Base-by-base conservation (phyloP, 495 filamentous ascomycete species). In the Cercophora scortea region DNA sequence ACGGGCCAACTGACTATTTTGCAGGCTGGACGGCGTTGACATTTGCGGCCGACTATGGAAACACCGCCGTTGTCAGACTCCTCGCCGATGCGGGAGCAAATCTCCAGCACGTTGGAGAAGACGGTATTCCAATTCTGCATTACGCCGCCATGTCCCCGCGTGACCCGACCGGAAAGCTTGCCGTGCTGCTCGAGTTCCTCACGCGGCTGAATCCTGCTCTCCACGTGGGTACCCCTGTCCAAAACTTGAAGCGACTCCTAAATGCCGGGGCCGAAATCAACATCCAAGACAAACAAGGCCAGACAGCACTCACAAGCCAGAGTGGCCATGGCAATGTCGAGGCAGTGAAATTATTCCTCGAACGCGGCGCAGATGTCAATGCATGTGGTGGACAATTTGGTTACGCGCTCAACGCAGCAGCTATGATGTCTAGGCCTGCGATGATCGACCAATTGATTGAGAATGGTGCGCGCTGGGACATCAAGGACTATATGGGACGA, bases 201-300 rank as follows among this genome's bases (percentile, higher is more conserved):
- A 18, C 47, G 13, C 32, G 47, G 15, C 47, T 49, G 10, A 17
- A 49, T 12, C 47, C 47, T 7, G 47, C 47, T 17, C 47, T 49
- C 35, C 47, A 49, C 47, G 7, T 13, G 3, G 17, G 32, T 4
- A 18, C 18, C 32, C 47, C 47, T 49, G 2, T 39, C 8, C 32
- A 49, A 19, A 49, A 49, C 34, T 6, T 49, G 33, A 49, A 49
- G 47, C 47, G 47, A 15, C 47, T 49, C 47, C 25, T 49, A 32
- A 49, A 49, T 49, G 47, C 47, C 11, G 47, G 47, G 47, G 47
- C 47, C 6, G 47, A 49, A 3, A 33, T 49, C 32, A 49, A 49
- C 47, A 18, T 49, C 34, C 35, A 17, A 18, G 47, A 49, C 47
- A 40, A 34, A 9, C 6, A 18, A 34, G 47, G 47, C 17, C 8